These are phyloP conservation scores for Tulasnella sp. DNA, from an alignment of 768 basidiomycete genomes.

Conservation along the genomic window DNA sequence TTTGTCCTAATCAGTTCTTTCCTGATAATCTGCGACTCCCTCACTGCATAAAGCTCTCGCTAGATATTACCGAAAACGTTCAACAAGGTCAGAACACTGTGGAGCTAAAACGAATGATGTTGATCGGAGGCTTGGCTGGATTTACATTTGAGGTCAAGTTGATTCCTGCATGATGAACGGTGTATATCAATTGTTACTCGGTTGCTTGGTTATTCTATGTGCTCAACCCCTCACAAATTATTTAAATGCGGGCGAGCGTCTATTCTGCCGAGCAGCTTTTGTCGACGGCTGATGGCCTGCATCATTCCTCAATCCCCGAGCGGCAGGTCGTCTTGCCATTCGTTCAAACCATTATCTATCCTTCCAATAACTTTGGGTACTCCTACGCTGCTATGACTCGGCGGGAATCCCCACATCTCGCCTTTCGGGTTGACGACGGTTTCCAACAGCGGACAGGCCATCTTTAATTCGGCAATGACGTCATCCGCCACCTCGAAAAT, in stretches of 20 bases:
- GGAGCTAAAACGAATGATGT: not conserved
- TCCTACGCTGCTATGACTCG: no score
- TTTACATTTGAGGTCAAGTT: slow-evolving; percentile 2
- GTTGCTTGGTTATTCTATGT: not conserved
- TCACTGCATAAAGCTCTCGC: not conserved
- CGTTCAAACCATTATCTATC: no score
- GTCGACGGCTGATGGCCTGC: no score
- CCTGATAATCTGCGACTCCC: not conserved
- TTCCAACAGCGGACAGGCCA: not conserved
- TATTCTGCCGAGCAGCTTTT: no score
- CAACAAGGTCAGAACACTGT: not conserved
- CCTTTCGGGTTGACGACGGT: not conserved
- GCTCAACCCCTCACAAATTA: not conserved
- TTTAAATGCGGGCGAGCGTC: not conserved
- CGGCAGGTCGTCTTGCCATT: not conserved
- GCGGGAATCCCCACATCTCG: not conserved
- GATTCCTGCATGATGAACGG: not conserved
- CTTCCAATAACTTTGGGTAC: no score
- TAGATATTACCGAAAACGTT: not conserved
- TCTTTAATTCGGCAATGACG: not conserved
- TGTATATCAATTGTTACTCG: not conserved
- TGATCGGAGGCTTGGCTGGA: not conserved
- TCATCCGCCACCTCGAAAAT: not conserved
- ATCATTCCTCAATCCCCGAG: not conserved
- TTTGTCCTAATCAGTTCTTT: not conserved